A percentile compares a stretch with the other conserved stretches of the same genome.
These are phyloP conservation scores for Debaryomyces subglobosus DNA, from an alignment of 1,139 yeast genomes.

Conservation along the genomic window DNA sequence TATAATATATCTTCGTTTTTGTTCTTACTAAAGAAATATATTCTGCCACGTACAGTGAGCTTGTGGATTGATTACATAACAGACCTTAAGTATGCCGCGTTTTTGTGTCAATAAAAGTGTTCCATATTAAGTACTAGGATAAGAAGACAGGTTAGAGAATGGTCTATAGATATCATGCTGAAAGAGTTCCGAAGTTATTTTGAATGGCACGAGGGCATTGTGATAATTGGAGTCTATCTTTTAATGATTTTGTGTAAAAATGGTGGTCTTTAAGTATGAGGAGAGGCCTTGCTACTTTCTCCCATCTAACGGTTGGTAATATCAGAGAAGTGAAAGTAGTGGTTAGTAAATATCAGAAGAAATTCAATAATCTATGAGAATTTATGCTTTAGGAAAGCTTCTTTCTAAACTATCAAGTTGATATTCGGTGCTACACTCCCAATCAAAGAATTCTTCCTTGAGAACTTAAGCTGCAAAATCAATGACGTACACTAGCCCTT, in stretches of 20 bases:
- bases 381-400: no score
- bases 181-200: background rate
- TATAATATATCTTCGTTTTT: background rate
- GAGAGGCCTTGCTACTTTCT: background rate
- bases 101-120: background rate
- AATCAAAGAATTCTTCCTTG: background rate
- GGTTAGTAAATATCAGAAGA: no score
- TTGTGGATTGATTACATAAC: background rate
- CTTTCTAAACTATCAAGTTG: background rate
- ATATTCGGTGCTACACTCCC: background rate
- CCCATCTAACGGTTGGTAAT: background rate
- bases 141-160: background rate
- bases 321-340: no score
- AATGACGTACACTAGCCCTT: background rate
- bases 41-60: conserved; percentile 10
- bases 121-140: background rate
- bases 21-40: background rate
- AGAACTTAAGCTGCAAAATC: background rate
- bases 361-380: no score
- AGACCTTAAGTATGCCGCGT: conserved; percentile 3
- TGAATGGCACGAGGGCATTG: no score
- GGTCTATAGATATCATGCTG: background rate
- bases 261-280: background rate
- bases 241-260: background rate
- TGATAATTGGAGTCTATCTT: background rate